Conservation (phyloP, 768 basidiomycete genomes). For the Chlorophyllum brunneum region DNA sequence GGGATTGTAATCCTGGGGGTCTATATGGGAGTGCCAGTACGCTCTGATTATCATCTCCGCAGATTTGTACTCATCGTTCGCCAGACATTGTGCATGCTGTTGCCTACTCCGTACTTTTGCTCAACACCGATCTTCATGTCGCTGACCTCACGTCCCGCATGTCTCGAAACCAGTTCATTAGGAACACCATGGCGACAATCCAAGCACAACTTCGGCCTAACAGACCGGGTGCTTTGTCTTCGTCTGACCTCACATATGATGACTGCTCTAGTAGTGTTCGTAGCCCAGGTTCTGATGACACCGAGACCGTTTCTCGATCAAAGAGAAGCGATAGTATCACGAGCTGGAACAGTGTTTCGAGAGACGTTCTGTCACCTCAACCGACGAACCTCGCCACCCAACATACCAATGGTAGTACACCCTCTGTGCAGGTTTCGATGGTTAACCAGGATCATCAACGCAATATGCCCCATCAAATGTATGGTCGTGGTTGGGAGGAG, state of each 20-base stretch:
- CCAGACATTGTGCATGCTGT: slow-evolving; percentile 93
- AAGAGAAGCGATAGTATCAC: slow-evolving; percentile 82
- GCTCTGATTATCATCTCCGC: slow-evolving; percentile 5
- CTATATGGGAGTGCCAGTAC: slow-evolving; percentile 83
- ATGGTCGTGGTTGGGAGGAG: slow-evolving; percentile 73
- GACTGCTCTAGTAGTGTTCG: slow-evolving; percentile 59
- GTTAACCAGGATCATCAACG: slow-evolving; percentile 26
- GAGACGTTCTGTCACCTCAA: slow-evolving; percentile 45
- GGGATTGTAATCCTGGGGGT: slow-evolving; percentile 81
- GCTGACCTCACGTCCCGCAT: slow-evolving; percentile 86
- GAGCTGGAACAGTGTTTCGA: slow-evolving; percentile 79
- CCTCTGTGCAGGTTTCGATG: slow-evolving; percentile 55
- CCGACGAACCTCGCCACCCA: slow-evolving; percentile 24
- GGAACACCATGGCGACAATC: slow-evolving; percentile 86
- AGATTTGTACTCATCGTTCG: slow-evolving; percentile 3
- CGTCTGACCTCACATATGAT: slow-evolving; percentile 62
- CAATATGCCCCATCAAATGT: slow-evolving; percentile 31
- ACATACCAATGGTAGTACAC: slow-evolving; percentile 57
- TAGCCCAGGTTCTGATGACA: slow-evolving; percentile 53
- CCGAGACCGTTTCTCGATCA: slow-evolving; percentile 49
- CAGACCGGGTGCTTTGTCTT: slow-evolving; percentile 44
- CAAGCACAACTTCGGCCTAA: slow-evolving; percentile 69
- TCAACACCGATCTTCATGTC: slow-evolving; percentile 97
- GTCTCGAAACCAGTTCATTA: slow-evolving; percentile 89
- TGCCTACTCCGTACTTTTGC: slow-evolving; percentile 84